Conservation (phyloP, 352 stramenopile species). For the Ochromonadaceae sp. region DNA sequence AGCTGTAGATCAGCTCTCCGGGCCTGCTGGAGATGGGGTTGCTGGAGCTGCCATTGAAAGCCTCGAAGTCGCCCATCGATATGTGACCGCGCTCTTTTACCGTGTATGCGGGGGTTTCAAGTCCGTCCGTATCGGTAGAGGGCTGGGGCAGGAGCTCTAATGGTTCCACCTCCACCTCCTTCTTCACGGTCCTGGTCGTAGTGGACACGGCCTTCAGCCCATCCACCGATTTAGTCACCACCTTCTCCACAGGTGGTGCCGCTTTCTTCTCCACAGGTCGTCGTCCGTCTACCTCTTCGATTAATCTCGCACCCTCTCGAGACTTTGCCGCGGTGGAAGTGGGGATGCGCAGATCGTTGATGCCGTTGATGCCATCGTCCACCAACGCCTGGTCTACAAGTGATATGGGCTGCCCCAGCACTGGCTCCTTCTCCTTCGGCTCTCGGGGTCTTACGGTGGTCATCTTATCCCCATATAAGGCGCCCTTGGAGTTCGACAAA, state of each 20-base stretch:
- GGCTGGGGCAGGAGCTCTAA: neutral
- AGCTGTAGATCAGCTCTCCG: neutral
- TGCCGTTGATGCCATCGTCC: neutral
- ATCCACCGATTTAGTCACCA: too few relatives aligned
- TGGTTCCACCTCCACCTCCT: neutral
- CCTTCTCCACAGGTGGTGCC: neutral
- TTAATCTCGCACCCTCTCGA: too few relatives aligned
- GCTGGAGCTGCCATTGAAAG: neutral
- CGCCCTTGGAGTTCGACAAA: neutral
- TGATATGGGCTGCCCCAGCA: neutral
- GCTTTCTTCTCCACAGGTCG: too few relatives aligned
- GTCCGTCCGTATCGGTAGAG: too few relatives aligned
- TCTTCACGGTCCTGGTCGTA: neutral
- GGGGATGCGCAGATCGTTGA: neutral
- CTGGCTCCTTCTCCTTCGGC: neutral
- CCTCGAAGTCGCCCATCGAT: conserved; percentile 6
- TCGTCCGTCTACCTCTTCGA: too few relatives aligned
- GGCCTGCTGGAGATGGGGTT: neutral
- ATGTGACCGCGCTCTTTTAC: neutral
- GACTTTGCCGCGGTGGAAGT: too few relatives aligned
- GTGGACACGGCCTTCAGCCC: neutral
- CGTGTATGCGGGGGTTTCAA: neutral
- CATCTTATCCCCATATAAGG: conserved; percentile 2
- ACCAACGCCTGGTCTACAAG: neutral
- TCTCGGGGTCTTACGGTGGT: neutral